phyloP scores from a whole-genome alignment of 83 land plant species.

The Picea mariana region DNA sequence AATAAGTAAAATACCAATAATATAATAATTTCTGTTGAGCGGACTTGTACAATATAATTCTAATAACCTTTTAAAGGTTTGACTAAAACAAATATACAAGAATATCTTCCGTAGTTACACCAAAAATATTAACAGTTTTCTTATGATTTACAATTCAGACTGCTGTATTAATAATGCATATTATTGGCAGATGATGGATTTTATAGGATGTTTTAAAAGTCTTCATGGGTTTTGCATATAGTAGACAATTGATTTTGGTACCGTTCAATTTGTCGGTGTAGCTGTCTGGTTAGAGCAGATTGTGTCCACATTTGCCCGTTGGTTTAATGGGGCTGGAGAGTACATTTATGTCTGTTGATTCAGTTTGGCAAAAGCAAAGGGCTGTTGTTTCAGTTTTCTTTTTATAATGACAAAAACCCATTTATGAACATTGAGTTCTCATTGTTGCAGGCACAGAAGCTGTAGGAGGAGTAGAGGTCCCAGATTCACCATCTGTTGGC shows the following conservation, averaged over 20 bases:
- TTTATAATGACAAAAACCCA: background rate
- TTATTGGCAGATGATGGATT: too few species aligned
- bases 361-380: background rate
- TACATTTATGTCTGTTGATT: background rate
- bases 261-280: background rate
- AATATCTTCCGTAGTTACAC: too few species aligned
- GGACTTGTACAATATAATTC: too few species aligned
- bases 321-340: background rate
- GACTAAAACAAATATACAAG: too few species aligned
- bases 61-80: too few species aligned
- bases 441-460: conserved; percentile 17
- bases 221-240: too few species aligned
- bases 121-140: too few species aligned
- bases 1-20: too few species aligned
- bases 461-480: conserved; percentile 1
- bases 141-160: too few species aligned
- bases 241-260: background rate
- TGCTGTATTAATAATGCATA: too few species aligned
- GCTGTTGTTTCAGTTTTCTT: background rate
- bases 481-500: background rate
- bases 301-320: background rate
- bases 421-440: background rate
- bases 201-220: too few species aligned
- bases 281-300: background rate
- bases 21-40: too few species aligned